Percentiles rank a stretch among this genome's conserved stretches.
These are phyloP conservation scores for Chlamydomonas reinhardtii DNA, from an alignment of 163 green algal genomes.

Conservation along the genomic window DNA sequence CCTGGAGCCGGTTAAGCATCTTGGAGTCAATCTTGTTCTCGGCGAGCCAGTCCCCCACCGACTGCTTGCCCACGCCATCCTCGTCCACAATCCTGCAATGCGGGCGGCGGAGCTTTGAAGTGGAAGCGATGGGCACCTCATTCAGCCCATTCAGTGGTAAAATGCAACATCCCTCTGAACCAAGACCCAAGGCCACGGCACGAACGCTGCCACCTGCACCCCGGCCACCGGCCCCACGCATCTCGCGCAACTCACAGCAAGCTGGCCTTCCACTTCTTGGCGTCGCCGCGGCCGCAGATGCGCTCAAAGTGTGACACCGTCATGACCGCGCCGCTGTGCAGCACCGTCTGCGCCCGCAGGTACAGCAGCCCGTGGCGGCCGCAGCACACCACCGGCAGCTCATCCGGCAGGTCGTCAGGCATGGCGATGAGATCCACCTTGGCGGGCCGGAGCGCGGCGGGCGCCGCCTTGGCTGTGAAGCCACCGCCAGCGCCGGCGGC, in stretches of 20 bases:
- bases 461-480: background rate
- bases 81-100: constrained; percentile 37
- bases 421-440: constrained; percentile 76
- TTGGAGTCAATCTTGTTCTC: constrained; percentile 71
- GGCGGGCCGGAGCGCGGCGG: background rate
- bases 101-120: background rate
- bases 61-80: constrained; percentile 56
- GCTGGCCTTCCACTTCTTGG: constrained; percentile 93
- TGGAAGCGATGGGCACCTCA: too few species aligned
- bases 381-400: constrained; percentile 74
- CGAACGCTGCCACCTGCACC: background rate
- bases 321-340: constrained; percentile 68
- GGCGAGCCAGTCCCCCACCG: constrained; percentile 76
- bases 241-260: constrained; percentile 45
- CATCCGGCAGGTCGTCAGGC: constrained; percentile 72
- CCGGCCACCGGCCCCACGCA: background rate
- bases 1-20: constrained; percentile 59
- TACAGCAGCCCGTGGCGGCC: constrained; percentile 64
- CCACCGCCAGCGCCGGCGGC: background rate
- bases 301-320: constrained; percentile 84
- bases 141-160: too few species aligned
- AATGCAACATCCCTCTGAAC: too few species aligned
- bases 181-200: too few species aligned
- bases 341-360: constrained; percentile 79
- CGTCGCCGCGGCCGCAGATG: constrained; percentile 81